A percentile compares a stretch with the other conserved stretches of the same genome.
These are phyloP conservation scores for Podospora comata DNA, from an alignment of 495 filamentous ascomycete species.

Conservation along the genomic window DNA sequence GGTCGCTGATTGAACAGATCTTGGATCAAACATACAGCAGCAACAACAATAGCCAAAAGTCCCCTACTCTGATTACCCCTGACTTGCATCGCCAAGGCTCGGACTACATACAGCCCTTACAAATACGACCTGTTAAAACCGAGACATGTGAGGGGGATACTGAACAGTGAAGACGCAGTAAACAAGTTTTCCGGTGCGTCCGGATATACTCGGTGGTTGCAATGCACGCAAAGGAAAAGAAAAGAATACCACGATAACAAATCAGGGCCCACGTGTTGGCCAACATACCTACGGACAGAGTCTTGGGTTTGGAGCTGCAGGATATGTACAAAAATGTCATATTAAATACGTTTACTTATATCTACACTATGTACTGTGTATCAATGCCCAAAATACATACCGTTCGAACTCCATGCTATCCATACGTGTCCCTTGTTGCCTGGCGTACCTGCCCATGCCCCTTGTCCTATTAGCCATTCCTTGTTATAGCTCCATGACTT, in stretches of 20 bases:
- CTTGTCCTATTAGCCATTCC: background rate
- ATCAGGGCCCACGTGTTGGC: too few relatives aligned
- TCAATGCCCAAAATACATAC: background rate
- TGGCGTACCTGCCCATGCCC: background rate
- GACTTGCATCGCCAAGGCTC: background rate
- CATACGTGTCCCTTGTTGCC: background rate
- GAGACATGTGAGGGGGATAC: background rate
- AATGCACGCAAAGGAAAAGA: too few relatives aligned
- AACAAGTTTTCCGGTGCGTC: background rate
- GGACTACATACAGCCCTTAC: background rate
- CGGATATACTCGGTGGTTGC: background rate
- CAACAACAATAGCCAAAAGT: background rate
- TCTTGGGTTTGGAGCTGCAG: too few relatives aligned
- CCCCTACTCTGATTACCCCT: background rate
- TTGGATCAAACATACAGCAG: background rate
- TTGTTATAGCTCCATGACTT: background rate
- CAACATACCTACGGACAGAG: too few relatives aligned
- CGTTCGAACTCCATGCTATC: background rate
- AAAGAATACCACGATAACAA: too few relatives aligned
- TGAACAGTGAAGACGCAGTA: background rate
- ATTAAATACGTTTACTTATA: conserved; percentile 5
- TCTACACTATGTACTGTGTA: background rate
- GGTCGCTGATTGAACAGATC: background rate
- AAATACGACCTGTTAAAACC: background rate
- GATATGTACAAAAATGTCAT: too few relatives aligned